Conservation (phyloP, 169 alveolate species). For the Plasmodium vinckei region DNA sequence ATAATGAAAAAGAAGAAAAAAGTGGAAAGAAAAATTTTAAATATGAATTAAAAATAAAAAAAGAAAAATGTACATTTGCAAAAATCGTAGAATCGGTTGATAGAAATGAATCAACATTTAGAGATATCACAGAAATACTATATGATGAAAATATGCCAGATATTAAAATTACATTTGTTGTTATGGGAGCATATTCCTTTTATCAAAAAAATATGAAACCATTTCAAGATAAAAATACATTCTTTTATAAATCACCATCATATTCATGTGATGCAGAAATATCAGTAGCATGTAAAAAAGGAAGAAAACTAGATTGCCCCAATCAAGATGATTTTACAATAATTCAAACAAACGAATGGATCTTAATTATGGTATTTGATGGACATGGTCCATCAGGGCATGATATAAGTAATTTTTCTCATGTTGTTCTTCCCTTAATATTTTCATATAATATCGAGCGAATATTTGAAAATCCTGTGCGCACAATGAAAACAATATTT, state of each 20-base stretch:
- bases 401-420: slow-evolving; percentile 85
- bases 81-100: slow-evolving; percentile 57
- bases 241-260: slow-evolving; percentile 74
- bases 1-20: slow-evolving; percentile 14
- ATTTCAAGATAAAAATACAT: slow-evolving; percentile 75
- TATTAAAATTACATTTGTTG: slow-evolving; percentile 56
- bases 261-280: slow-evolving; percentile 77
- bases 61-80: slow-evolving; percentile 65
- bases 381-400: slow-evolving; percentile 91
- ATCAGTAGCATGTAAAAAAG: slow-evolving; percentile 81
- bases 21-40: slow-evolving; percentile 36
- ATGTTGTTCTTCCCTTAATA: slow-evolving; percentile 78
- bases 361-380: slow-evolving; percentile 86
- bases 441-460: slow-evolving; percentile 78
- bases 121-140: slow-evolving; percentile 61
- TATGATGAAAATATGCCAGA: slow-evolving; percentile 64
- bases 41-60: slow-evolving; percentile 60
- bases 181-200: slow-evolving; percentile 70
- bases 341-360: slow-evolving; percentile 80
- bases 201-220: slow-evolving; percentile 59
- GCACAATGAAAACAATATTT: slow-evolving; percentile 68
- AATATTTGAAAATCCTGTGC: slow-evolving; percentile 67
- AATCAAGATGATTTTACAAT: slow-evolving; percentile 87
- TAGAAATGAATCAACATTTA: slow-evolving; percentile 31
- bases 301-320: slow-evolving; percentile 83